Evolutionary conservation across 2,329 filamentous ascomycete genomes (phyloP), one percentile per base, ranked within the genome.

Genomic region (Metarhizium rileyi): DNA sequence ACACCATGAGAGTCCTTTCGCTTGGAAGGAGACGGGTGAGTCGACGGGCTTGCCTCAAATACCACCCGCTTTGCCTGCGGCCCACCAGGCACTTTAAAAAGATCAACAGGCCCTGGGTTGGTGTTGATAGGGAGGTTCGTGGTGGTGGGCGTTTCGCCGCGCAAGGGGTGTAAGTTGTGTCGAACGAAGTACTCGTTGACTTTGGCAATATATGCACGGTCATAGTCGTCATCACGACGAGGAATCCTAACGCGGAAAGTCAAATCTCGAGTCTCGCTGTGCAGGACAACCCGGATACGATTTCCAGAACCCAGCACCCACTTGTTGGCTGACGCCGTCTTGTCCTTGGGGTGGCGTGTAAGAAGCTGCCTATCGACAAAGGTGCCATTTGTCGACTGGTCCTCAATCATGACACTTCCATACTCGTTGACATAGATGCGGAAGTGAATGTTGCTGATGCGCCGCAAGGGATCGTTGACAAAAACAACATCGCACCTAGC

Each of bases 361-460:
- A 98, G 74, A 33, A 88, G 71, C 18, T 74, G 71, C 23, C 80
- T 76, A 66, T 97, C 90, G 50, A 97, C 88, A 52, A 88, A 74
- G 4, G 93, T 97, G 26, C 93, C 93, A 61, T 97, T 98, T n/a
- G 90, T 96, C 0, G 93, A 97, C 63, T 83, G 79, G 62, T 98
- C 93, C 65, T 95, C 84, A 12, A 97, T 72, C 89, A 98, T 95
- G 55, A 96, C 76, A 50, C 87, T 83, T 26, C 86, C 88, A 55
- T 87, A 81, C n/a, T 82, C 74, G 59, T 94, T 98, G 58, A 95
- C 76, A 62, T 86, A 95, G 53, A 98, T 95, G 48, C 89, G 84
- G 64, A 97, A 98, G 64, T 98, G 93, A n/a, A 86, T 77, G 63
- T 97, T 96, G 72, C 91, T 97, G 52, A 98, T 78, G 41, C 87